phyloP scores from a whole-genome alignment of 208 protist species.

The Phytomonas sp. region DNA sequence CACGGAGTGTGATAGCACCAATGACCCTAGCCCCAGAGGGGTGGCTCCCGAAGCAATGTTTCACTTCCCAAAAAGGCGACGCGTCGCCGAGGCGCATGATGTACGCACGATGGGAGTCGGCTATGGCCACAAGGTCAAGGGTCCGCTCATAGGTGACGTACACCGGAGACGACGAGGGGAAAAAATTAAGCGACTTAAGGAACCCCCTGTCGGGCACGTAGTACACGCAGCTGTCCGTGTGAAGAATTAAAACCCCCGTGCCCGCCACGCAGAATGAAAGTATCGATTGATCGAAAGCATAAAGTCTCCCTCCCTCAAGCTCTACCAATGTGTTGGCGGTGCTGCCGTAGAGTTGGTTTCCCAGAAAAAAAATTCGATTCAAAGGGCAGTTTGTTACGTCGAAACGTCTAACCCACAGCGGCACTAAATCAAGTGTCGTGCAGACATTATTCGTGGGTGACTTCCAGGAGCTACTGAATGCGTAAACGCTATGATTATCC shows the following conservation, averaged over 20 bases:
- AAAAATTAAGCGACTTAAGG: neutral
- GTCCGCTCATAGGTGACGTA: neutral
- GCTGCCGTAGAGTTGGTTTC: neutral
- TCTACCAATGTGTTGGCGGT: neutral
- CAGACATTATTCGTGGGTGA: no score
- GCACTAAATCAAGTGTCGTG: neutral
- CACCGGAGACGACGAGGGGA: neutral
- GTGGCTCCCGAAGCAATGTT: neutral
- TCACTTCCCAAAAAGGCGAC: neutral
- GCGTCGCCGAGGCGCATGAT: neutral
- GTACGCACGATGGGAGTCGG: neutral
- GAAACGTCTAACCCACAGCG: neutral
- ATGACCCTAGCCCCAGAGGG: neutral
- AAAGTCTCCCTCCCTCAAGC: neutral
- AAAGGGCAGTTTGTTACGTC: neutral
- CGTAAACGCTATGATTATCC: neutral
- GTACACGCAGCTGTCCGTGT: neutral
- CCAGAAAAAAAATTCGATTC: neutral
- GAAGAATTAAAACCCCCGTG: conserved; percentile 5
- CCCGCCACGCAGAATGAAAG: conserved; percentile 5
- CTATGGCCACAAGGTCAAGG: neutral
- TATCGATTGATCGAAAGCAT: neutral
- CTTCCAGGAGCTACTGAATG: conserved; percentile 9
- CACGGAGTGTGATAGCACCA: neutral
- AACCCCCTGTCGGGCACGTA: conserved; percentile 5